Conservation (phyloP, 192 early-diverging fungal genomes). For the Polychytrium aggregatum region DNA sequence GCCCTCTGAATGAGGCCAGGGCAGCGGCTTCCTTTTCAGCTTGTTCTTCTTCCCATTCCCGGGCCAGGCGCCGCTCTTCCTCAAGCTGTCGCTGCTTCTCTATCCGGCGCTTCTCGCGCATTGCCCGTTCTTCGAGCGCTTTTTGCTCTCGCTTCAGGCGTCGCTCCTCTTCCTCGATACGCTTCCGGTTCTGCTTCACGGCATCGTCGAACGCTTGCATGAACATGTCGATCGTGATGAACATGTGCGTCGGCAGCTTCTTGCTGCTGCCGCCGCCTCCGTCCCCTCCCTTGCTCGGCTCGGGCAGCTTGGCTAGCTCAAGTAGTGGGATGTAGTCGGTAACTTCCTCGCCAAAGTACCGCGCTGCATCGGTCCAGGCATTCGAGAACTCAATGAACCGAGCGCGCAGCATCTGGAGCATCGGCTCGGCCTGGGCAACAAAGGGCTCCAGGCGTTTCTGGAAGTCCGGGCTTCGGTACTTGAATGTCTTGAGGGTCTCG, state of each 20-base stretch:
- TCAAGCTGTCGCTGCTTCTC: too few species aligned
- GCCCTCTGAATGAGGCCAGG: too few species aligned
- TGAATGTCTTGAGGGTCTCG: slow-evolving; percentile 1
- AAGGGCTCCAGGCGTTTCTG: slow-evolving; percentile 8
- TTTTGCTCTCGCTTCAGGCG: too few species aligned
- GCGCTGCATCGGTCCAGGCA: slow-evolving; percentile 20
- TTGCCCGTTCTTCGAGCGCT: too few species aligned
- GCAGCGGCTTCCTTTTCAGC: too few species aligned
- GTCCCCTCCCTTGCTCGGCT: not conserved
- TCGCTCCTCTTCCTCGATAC: slow-evolving; percentile 28
- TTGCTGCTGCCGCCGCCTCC: slow-evolving; percentile 1
- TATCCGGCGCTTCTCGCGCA: too few species aligned
- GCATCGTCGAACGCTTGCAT: slow-evolving; percentile 29
- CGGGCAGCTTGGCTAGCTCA: slow-evolving; percentile 1
- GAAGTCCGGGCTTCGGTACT: slow-evolving; percentile 11
- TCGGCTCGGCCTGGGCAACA: slow-evolving; percentile 1
- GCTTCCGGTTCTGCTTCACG: slow-evolving; percentile 21
- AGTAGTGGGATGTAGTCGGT: slow-evolving; percentile 24
- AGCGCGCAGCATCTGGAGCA: slow-evolving; percentile 5
- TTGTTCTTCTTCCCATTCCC: too few species aligned
- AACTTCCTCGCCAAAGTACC: slow-evolving; percentile 39
- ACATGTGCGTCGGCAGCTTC: slow-evolving; percentile 26
- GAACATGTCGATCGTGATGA: slow-evolving; percentile 27
- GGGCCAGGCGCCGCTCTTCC: too few species aligned
- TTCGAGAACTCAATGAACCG: slow-evolving; percentile 14